Base-by-base conservation (phyloP, 768 basidiomycete genomes). In the Rhodotorula toruloides region DNA sequence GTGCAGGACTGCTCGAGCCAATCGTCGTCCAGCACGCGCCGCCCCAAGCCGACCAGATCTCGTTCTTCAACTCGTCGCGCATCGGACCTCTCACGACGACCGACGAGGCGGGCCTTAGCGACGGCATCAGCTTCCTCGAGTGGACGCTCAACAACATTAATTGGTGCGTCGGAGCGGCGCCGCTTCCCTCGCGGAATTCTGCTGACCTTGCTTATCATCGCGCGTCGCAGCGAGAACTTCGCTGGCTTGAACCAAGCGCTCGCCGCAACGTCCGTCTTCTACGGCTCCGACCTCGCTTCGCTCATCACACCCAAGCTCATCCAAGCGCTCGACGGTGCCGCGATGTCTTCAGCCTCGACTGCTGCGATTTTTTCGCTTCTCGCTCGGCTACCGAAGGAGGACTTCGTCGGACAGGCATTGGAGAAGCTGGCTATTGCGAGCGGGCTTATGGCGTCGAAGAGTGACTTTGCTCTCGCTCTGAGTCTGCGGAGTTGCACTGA, bases 161-260 rank as follows among this genome's bases (percentile, higher is more conserved):
- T 4, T 58, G 53, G 19, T 34, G 31, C 50, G 47, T n/a, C 27
- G 2, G n/a, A n/a, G n/a, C n/a, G n/a, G 46, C 48, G 25, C n/a
- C 25, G n/a, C 25, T 19, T n/a, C 14, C 25, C 43, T 57, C 19
- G 19, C 16, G 43, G 12, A 22, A 31, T 9, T 10, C 25, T 32
- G n/a, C 25, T 34, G 40, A 42, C 40, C 13, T 21, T 21, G 16
- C 47, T 48, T 48, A 11, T n/a, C 27, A n/a, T 9, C 47, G 11
- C 47, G 10, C n/a, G n/a, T n/a, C n/a, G n/a, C n/a, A n/a, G n/a
- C n/a, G n/a, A n/a, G n/a, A n/a, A n/a, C n/a, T n/a, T n/a, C n/a
- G n/a, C n/a, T n/a, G 70, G 70, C 5, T 60, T 72, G 3, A 27
- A 36, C 9, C 70, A 72, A 57, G 70, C 70, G 1, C 63, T 64